phyloP scores from a whole-genome alignment of 305 asterid species.

The Caryopteris hybrid region DNA sequence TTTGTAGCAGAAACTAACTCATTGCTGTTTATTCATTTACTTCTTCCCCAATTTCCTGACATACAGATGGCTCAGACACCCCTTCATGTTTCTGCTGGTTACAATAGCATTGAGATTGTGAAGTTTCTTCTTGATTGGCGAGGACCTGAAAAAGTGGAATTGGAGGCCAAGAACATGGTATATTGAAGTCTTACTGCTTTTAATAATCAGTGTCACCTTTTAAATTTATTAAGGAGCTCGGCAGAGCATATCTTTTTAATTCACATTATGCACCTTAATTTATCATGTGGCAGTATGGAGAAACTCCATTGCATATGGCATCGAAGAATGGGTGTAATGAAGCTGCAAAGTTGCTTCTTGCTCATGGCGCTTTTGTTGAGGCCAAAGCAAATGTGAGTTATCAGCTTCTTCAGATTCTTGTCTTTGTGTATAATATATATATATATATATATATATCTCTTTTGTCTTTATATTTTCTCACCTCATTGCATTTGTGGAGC shows the following conservation, averaged over 20 bases:
- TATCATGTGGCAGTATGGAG: constrained; percentile 69
- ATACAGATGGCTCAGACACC: constrained; percentile 89
- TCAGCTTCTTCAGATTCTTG: constrained; percentile 10
- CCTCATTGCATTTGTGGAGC: constrained; percentile 16
- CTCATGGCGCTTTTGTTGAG: constrained; percentile 75
- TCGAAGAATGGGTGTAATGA: constrained; percentile 94
- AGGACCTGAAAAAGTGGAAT: constrained; percentile 71
- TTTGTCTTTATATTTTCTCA: constrained; percentile 14
- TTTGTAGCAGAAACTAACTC: background rate
- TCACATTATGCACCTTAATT: constrained; percentile 3
- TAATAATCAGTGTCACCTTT: background rate
- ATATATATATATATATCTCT: too few relatives aligned
- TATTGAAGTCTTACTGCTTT: constrained; percentile 3
- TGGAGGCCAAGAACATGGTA: constrained; percentile 94
- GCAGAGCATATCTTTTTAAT: constrained; percentile 1
- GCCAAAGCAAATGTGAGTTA: constrained; percentile 85
- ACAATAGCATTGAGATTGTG: constrained; percentile 68
- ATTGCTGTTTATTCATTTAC: background rate
- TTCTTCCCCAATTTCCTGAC: background rate
- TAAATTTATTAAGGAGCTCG: constrained; percentile 12
- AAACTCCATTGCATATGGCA: constrained; percentile 98
- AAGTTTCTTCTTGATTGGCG: constrained; percentile 65
- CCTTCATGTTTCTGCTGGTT: constrained; percentile 93
- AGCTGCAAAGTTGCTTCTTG: constrained; percentile 75
- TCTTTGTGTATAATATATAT: too few relatives aligned